A percentile compares a stretch with the other conserved stretches of the same genome.
Evolutionary conservation across 306 rosid species (phyloP).

Genomic region (Vigna radiata): DNA sequence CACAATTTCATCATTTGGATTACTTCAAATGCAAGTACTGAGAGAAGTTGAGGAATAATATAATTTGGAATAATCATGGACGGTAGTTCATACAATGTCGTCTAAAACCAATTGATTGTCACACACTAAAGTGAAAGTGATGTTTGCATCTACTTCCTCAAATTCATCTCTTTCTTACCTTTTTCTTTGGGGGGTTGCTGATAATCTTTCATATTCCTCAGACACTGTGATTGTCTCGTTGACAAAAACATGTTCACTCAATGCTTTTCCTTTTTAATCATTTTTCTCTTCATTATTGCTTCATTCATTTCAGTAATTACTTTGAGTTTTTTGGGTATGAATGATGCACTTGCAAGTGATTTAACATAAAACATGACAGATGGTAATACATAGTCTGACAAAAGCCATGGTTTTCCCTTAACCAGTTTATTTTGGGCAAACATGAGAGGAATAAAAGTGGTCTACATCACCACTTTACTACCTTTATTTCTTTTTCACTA

Average conservation of each 20-base stretch:
- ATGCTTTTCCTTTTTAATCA: slow-evolving; percentile 50
- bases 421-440: slow-evolving; percentile 40
- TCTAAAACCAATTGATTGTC: slow-evolving; percentile 40
- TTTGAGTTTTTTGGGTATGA: slow-evolving; percentile 11
- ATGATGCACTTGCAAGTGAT: slow-evolving; percentile 22
- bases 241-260: slow-evolving; percentile 56
- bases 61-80: not conserved
- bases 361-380: slow-evolving; percentile 32
- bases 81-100: slow-evolving; percentile 35
- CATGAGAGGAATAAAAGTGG: slow-evolving; percentile 64
- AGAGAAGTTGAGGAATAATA: not conserved
- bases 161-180: slow-evolving; percentile 5
- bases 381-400: slow-evolving; percentile 46
- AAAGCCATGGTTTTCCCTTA: slow-evolving; percentile 55
- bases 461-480: slow-evolving; percentile 60
- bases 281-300: slow-evolving; percentile 53
- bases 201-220: slow-evolving; percentile 65
- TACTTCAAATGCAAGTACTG: slow-evolving; percentile 36
- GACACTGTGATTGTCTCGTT: slow-evolving; percentile 72
- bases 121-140: slow-evolving; percentile 40
- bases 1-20: slow-evolving; percentile 4
- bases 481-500: slow-evolving; percentile 44
- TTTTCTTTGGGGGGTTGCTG: slow-evolving; percentile 26
- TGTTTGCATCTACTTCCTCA: slow-evolving; percentile 42
- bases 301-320: slow-evolving; percentile 47